Conservation (phyloP, 1,284 basidiomycete genomes). For the Farysia itapuensis region DNA sequence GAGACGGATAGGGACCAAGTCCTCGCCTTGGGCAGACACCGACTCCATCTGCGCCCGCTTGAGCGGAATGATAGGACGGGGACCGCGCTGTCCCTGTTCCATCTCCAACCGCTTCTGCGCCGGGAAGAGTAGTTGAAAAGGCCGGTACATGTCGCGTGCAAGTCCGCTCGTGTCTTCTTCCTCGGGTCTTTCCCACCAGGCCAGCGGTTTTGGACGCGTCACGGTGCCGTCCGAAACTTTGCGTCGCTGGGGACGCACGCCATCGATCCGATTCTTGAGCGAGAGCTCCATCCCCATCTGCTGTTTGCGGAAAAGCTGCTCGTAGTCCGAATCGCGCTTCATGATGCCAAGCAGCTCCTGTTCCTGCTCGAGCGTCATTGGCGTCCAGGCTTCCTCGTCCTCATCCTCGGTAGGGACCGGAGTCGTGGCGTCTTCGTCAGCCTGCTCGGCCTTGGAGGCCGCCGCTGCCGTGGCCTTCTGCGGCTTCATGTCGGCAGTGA, state of each 20-base stretch:
- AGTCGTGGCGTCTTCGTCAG: slow-evolving; percentile 63
- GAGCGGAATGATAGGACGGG: slow-evolving; percentile 36
- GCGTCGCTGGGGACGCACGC: slow-evolving; percentile 29
- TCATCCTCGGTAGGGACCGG: neutral
- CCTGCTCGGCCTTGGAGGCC: slow-evolving; percentile 10
- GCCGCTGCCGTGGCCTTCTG: slow-evolving; percentile 19
- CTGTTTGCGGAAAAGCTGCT: slow-evolving; percentile 56
- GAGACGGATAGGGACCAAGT: slow-evolving; percentile 86
- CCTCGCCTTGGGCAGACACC: slow-evolving; percentile 70
- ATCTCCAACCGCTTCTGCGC: slow-evolving; percentile 64
- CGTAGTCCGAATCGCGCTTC: slow-evolving; percentile 64
- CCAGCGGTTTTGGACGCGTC: slow-evolving; percentile 30
- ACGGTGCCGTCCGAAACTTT: slow-evolving; percentile 25
- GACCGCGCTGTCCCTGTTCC: slow-evolving; percentile 61
- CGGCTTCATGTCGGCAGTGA: slow-evolving; percentile 62
- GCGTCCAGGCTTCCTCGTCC: slow-evolving; percentile 32
- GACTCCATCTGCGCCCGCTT: slow-evolving; percentile 63
- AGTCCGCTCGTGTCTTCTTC: slow-evolving; percentile 26
- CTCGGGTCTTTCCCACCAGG: slow-evolving; percentile 53
- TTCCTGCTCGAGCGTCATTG: slow-evolving; percentile 65
- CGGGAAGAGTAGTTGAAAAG: slow-evolving; percentile 45
- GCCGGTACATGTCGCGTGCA: slow-evolving; percentile 27
- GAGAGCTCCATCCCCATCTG: slow-evolving; percentile 35
- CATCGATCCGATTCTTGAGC: slow-evolving; percentile 38
- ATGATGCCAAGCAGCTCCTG: slow-evolving; percentile 65